Evolutionary conservation across 345 rosid species (phyloP), one percentile per base, ranked within the genome.

Genomic region (Eutrema yunnanense): DNA sequence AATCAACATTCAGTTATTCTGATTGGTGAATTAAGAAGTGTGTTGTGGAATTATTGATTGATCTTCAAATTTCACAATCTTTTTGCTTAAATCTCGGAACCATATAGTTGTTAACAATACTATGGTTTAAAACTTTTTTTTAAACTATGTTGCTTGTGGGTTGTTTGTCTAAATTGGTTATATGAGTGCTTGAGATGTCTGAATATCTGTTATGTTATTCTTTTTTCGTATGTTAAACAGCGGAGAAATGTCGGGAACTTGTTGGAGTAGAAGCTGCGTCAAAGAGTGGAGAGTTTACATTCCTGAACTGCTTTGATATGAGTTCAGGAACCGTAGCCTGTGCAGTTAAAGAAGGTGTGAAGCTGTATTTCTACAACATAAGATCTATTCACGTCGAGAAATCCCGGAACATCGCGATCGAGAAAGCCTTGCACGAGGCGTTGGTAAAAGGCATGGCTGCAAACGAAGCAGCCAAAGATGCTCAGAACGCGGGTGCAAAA

Each of bases 221-320:
- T 29, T 62, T 16, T 26, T 32, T 16, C 3, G 12, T 73, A 50
- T 55, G 34, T 49, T 62, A 32, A 55, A 47, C 70, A 94, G 99
- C 99, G 59, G 99, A 94, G 59, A 94, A 89, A 86, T 91, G 92
- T 62, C 74, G 99, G 73, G 82, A 85, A 16, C 81, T 91, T 69
- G 84, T 94, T 43, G 99, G 99, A 69, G 88, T 87, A 52, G 84
- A 86, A 65, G 86, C 76, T 36, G 86, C 99, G 9, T 95, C 99
- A 13, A 85, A 87, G 82, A 95, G 99, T 76, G 99, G 97, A 36
- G 72, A 89, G 80, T 93, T 93, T 69, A 90, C 97, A 6, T 52
- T 95, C 58, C 73, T 92, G 74, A 81, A 89, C 73, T 95, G 99
- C 81, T 89, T 95, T 27, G 99, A 95, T 80, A 86, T 95, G 96